These are phyloP conservation scores for Paecilomyces variotii DNA, from an alignment of 2,329 filamentous ascomycete genomes.

Conservation along the genomic window DNA sequence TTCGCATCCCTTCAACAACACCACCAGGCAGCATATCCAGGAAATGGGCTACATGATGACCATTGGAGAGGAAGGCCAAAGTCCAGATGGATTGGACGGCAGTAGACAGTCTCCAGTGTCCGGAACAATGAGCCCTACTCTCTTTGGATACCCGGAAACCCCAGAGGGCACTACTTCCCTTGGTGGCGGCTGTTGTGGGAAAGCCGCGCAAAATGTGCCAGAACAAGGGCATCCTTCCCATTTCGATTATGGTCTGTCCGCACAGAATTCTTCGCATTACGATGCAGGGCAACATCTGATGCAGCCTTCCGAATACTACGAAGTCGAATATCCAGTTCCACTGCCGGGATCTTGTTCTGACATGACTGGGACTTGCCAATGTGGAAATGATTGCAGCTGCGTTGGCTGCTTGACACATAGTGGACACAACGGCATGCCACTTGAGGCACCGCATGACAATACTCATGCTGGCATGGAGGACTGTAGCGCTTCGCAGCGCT, in stretches of 20 bases:
- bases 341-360: constrained; percentile 37
- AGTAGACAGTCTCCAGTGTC: constrained; percentile 15
- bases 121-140: constrained; percentile 7
- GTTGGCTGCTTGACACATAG: constrained; percentile 47
- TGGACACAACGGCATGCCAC: constrained; percentile 39
- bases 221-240: constrained; percentile 10
- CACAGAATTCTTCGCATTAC: constrained; percentile 16
- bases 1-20: constrained; percentile 39
- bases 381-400: constrained; percentile 45
- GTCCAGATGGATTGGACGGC: constrained; percentile 11
- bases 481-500: background rate
- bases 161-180: constrained; percentile 1
- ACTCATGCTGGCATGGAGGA: constrained; percentile 1
- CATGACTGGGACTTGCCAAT: constrained; percentile 43
- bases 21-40: constrained; percentile 37
- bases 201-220: constrained; percentile 2
- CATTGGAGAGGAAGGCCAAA: constrained; percentile 21
- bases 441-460: constrained; percentile 18
- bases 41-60: constrained; percentile 38
- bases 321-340: constrained; percentile 33
- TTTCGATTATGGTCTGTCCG: constrained; percentile 17
- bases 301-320: constrained; percentile 36
- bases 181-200: background rate
- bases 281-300: constrained; percentile 24
- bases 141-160: constrained; percentile 13